These are phyloP conservation scores for Solanum raphanifolium DNA, from an alignment of 257 asterid species.

Conservation along the genomic window DNA sequence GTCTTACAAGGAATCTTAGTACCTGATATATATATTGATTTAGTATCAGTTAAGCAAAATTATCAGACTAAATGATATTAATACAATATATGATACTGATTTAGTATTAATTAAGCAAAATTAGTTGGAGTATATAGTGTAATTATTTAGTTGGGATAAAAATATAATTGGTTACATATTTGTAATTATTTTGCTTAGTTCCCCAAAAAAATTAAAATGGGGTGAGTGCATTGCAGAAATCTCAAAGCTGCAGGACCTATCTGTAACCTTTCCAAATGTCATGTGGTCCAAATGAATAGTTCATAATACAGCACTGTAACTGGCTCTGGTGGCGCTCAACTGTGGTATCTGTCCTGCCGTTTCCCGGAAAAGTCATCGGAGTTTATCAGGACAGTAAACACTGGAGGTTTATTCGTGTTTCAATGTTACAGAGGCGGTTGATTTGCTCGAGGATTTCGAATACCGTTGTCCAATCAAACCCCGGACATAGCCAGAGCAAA, in stretches of 20 bases:
- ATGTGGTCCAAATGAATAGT: background rate
- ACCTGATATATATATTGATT: too few relatives aligned
- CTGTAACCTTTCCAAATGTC: background rate
- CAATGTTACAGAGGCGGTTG: conserved; percentile 42
- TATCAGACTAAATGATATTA: too few relatives aligned
- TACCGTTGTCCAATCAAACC: conserved; percentile 18
- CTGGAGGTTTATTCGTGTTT: background rate
- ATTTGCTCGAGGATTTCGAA: conserved; percentile 34
- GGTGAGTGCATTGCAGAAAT: background rate
- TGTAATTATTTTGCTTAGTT: too few relatives aligned
- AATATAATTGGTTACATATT: too few relatives aligned
- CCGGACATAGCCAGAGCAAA: conserved; percentile 10
- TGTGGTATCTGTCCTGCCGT: background rate
- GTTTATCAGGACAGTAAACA: background rate
- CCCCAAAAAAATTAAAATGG: too few relatives aligned
- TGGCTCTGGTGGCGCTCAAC: background rate
- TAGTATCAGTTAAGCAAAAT: too few relatives aligned
- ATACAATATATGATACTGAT: too few relatives aligned
- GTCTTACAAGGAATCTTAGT: too few relatives aligned
- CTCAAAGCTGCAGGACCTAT: background rate
- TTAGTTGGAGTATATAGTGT: too few relatives aligned
- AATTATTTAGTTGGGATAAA: too few relatives aligned
- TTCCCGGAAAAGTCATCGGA: background rate
- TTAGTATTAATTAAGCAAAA: too few relatives aligned
- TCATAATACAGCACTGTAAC: background rate